Evolutionary conservation across 805 yeast genomes (phyloP).

Genomic region (Suhomyces pyralidae): DNA sequence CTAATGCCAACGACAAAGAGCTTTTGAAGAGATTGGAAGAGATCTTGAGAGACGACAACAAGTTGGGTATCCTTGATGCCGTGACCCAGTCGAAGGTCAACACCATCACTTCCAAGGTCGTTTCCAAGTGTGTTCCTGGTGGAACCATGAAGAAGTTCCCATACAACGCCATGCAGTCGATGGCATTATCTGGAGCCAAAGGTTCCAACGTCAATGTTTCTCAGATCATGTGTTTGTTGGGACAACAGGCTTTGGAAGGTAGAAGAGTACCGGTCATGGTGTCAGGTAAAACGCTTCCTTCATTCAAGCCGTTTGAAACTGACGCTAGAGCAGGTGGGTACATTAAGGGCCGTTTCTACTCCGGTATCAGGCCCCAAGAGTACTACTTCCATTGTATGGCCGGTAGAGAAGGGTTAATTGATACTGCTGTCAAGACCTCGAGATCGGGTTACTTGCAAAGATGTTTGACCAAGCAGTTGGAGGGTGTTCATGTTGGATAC

Average conservation of each 20-base stretch:
- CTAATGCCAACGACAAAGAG: slow-evolving; percentile 57
- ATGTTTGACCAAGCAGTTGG: slow-evolving; percentile 96
- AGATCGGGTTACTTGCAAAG: slow-evolving; percentile 98
- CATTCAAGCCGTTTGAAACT: slow-evolving; percentile 94
- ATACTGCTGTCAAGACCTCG: slow-evolving; percentile 98
- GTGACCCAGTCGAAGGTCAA: slow-evolving; percentile 92
- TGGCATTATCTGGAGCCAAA: slow-evolving; percentile 99
- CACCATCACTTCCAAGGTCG: slow-evolving; percentile 90
- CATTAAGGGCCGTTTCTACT: slow-evolving; percentile 93
- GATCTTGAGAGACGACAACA: slow-evolving; percentile 88
- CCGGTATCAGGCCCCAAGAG: slow-evolving; percentile 97
- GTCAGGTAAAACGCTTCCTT: slow-evolving; percentile 93
- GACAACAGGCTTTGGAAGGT: slow-evolving; percentile 99
- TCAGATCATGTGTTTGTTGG: slow-evolving; percentile 98
- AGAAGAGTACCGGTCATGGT: slow-evolving; percentile 99
- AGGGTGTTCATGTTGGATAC: slow-evolving; percentile 91
- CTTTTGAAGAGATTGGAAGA: slow-evolving; percentile 87
- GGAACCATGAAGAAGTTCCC: slow-evolving; percentile 97
- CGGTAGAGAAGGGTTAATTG: slow-evolving; percentile 99
- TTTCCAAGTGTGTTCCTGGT: slow-evolving; percentile 87
- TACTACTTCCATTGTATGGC: slow-evolving; percentile 99
- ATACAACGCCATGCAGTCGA: slow-evolving; percentile 93
- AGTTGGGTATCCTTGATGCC: slow-evolving; percentile 92
- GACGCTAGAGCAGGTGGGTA: slow-evolving; percentile 99
- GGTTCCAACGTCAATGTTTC: slow-evolving; percentile 98